Evolutionary conservation across 305 asterid species (phyloP).

Genomic region (Plantago coronopus): DNA sequence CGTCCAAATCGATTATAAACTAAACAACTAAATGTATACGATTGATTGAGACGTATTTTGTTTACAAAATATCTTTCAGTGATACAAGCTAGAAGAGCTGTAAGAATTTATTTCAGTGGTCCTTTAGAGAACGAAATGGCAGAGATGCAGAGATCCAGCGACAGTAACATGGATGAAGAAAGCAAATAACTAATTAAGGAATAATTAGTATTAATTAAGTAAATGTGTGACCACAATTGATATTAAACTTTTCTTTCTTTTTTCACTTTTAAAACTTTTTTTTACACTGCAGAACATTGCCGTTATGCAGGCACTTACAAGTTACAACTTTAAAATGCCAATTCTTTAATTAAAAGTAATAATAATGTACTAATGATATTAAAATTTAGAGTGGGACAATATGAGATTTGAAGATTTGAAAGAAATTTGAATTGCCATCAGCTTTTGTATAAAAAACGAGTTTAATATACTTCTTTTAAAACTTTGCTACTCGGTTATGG

Average conservation of each 20-base stretch:
- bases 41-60: too few relatives aligned
- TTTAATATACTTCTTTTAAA: too few relatives aligned
- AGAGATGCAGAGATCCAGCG: neutral
- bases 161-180: slow-evolving; percentile 13
- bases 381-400: neutral
- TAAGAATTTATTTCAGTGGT: slow-evolving; percentile 22
- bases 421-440: neutral
- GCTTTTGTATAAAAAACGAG: too few relatives aligned
- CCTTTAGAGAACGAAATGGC: slow-evolving; percentile 26
- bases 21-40: too few relatives aligned
- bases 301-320: slow-evolving; percentile 31
- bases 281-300: slow-evolving; percentile 15
- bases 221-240: slow-evolving; percentile 15
- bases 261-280: slow-evolving; percentile 8
- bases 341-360: neutral
- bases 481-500: too few relatives aligned
- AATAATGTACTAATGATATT: too few relatives aligned
- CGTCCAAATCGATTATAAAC: too few relatives aligned
- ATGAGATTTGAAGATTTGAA: neutral
- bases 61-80: neutral
- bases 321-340: slow-evolving; percentile 15
- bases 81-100: slow-evolving; percentile 15
- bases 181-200: slow-evolving; percentile 23
- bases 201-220: slow-evolving; percentile 7
- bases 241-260: neutral